A percentile compares a stretch with the other conserved stretches of the same genome.
phyloP scores from a whole-genome alignment of 1,284 basidiomycete genomes.

The Heterobasidion irregulare region DNA sequence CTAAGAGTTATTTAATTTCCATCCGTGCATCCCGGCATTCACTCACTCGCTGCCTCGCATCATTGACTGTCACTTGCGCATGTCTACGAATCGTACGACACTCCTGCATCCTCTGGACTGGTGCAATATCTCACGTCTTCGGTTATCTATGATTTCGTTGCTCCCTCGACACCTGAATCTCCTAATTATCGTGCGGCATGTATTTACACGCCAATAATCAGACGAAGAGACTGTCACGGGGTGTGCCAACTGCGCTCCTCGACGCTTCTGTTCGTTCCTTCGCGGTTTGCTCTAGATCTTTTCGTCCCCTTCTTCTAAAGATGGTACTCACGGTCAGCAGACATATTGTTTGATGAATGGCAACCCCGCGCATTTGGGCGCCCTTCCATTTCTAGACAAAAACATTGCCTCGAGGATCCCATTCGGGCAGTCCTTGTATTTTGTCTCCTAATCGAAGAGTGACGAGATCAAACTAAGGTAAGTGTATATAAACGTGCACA shows the following conservation, averaged over 20 bases:
- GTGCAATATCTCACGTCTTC: too few relatives aligned
- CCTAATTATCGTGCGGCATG: not conserved
- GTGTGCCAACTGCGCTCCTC: not conserved
- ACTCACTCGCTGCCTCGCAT: not conserved
- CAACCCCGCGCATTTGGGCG: not conserved
- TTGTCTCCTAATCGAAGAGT: not conserved
- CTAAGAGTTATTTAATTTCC: not conserved
- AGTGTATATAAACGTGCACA: conserved; percentile 7
- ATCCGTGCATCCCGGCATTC: not conserved
- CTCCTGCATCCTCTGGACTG: too few relatives aligned
- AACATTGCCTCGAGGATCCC: not conserved
- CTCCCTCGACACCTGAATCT: not conserved
- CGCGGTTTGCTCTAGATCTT: not conserved
- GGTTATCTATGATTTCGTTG: not conserved
- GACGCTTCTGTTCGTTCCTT: too few relatives aligned
- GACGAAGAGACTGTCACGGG: too few relatives aligned
- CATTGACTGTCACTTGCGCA: not conserved
- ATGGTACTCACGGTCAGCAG: not conserved
- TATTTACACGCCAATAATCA: not conserved
- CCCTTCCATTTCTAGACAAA: not conserved
- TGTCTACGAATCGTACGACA: not conserved
- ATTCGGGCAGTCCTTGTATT: not conserved
- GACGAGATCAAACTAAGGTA: not conserved
- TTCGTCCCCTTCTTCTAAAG: not conserved
- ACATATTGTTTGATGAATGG: not conserved